phyloP scores from a whole-genome alignment of 1,139 yeast species.

The Hyphopichia burtonii region DNA sequence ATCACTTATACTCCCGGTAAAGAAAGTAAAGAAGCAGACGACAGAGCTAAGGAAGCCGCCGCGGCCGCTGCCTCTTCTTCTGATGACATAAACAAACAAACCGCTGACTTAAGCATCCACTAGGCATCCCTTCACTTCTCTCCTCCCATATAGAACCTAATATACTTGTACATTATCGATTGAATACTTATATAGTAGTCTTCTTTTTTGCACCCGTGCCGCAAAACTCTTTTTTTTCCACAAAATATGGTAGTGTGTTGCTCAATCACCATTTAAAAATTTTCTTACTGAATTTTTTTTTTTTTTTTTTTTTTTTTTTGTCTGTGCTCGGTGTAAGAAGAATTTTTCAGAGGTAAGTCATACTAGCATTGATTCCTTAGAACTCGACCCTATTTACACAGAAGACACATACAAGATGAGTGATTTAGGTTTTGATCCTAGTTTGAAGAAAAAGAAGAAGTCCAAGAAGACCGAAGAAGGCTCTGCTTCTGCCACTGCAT shows the following conservation, averaged over 20 bases:
- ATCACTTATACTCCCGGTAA: conserved; percentile 49
- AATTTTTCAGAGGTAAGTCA: neutral
- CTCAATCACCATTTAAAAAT: too few relatives aligned
- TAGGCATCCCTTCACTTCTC: neutral
- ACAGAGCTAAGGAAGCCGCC: conserved; percentile 32
- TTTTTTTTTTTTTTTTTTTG: conserved; percentile 1
- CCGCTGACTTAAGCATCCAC: conserved; percentile 6
- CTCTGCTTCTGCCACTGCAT: conserved; percentile 32
- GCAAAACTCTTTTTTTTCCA: too few relatives aligned
- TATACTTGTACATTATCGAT: neutral
- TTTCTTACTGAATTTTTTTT: neutral
- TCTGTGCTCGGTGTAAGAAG: neutral
- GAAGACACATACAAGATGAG: conserved; percentile 25
- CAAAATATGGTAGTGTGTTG: too few relatives aligned
- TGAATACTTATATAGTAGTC: too few relatives aligned
- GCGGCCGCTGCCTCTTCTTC: conserved; percentile 7
- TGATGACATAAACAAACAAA: conserved; percentile 8
- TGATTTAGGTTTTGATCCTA: conserved; percentile 76
- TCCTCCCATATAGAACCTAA: neutral
- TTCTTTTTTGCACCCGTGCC: too few relatives aligned
- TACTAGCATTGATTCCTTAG: neutral
- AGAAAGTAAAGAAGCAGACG: conserved; percentile 49
- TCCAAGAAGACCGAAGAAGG: conserved; percentile 43
- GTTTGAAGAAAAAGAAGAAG: conserved; percentile 87
- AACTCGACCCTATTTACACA: neutral